Conservation (phyloP, 192 early-diverging fungal species). For the Coemansia sp. region DNA sequence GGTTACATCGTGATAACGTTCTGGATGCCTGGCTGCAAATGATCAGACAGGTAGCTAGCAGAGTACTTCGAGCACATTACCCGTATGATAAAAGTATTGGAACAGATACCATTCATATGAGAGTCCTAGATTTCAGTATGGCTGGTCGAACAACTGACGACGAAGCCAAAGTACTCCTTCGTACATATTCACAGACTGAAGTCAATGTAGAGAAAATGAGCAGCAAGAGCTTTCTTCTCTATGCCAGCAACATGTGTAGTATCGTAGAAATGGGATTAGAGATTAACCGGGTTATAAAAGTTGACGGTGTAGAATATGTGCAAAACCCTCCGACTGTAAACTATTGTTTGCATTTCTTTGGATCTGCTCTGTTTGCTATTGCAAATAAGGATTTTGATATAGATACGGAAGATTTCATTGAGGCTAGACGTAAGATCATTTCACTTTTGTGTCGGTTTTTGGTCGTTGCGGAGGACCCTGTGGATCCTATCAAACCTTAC, state of each 20-base stretch:
- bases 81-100: constrained; percentile 12
- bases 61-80: constrained; percentile 25
- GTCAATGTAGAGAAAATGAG: constrained; percentile 16
- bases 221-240: constrained; percentile 18
- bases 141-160: constrained; percentile 4
- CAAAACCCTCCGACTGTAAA: constrained; percentile 40
- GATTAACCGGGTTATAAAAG: constrained; percentile 14
- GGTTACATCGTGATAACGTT: constrained; percentile 34
- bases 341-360: constrained; percentile 29
- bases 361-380: constrained; percentile 17
- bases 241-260: constrained; percentile 17
- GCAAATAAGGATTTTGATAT: constrained; percentile 13
- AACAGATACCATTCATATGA: constrained; percentile 12
- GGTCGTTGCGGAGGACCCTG: constrained; percentile 6
- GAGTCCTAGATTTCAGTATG: constrained; percentile 25
- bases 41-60: constrained; percentile 13
- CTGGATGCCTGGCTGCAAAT: constrained; percentile 33
- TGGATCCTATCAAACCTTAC: constrained; percentile 13
- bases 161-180: constrained; percentile 12
- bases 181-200: constrained; percentile 7
- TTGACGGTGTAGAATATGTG: constrained; percentile 16
- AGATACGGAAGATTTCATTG: neutral
- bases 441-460: constrained; percentile 12
- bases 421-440: constrained; percentile 7
- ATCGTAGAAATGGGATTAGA: constrained; percentile 14